Evolutionary conservation across 2,329 filamentous ascomycete genomes (phyloP).

Genomic region (Aspergillus fructus): DNA sequence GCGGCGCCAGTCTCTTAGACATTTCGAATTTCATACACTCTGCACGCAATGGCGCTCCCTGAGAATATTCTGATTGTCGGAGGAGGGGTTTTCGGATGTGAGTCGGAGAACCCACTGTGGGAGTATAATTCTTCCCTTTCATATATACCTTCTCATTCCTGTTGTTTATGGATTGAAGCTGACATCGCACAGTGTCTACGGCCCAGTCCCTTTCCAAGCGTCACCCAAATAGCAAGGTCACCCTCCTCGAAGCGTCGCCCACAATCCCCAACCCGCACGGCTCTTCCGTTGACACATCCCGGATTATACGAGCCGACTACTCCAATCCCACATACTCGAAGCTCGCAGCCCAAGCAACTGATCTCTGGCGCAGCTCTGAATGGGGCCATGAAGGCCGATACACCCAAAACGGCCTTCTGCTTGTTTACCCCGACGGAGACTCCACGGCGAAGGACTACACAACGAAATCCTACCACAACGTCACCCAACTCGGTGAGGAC

Average conservation of each 20-base stretch:
- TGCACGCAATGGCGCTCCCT: conserved; percentile 28
- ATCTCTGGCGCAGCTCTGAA: conserved; percentile 59
- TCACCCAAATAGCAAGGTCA: conserved; percentile 52
- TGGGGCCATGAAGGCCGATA: conserved; percentile 47
- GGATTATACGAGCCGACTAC: conserved; percentile 74
- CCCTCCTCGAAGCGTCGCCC: conserved; percentile 56
- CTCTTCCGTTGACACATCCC: conserved; percentile 60
- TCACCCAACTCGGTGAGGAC: conserved; percentile 33
- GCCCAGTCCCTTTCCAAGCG: conserved; percentile 69
- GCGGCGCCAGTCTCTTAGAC: neutral
- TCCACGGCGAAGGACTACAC: conserved; percentile 35
- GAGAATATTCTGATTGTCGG: conserved; percentile 42
- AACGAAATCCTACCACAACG: conserved; percentile 41
- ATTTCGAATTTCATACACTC: neutral
- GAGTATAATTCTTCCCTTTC: neutral
- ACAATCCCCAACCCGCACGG: conserved; percentile 59
- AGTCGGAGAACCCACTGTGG: conserved; percentile 21
- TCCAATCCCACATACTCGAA: conserved; percentile 72
- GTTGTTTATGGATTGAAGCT: neutral
- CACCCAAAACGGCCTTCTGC: conserved; percentile 43
- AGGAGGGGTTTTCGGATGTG: conserved; percentile 45
- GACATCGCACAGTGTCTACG: conserved; percentile 52
- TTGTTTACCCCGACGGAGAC: conserved; percentile 37
- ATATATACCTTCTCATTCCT: neutral
- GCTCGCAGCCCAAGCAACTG: conserved; percentile 70